Base-by-base conservation (phyloP, 2,329 filamentous ascomycete genomes). In the Mariannaea elegans region DNA sequence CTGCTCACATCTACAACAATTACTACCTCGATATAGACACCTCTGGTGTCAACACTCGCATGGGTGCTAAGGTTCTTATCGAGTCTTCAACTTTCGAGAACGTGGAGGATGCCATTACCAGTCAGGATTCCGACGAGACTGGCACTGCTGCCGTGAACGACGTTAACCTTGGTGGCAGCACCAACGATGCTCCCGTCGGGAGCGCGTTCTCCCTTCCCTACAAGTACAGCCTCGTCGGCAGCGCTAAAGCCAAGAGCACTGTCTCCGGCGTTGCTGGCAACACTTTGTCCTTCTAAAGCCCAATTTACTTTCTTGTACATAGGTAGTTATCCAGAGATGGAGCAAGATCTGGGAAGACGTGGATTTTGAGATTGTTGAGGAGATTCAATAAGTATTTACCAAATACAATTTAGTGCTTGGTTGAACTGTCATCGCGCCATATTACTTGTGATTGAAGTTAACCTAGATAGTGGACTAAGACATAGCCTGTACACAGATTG, bases 1-100 rank as follows among this genome's bases (percentile, higher is more conserved):
- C 85, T 36, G 86, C 65, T 54, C 88, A 91, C 76, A 73, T 82
- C 68, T 80, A 84, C 70, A 86, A 82, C 78, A 87, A 84, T 79
- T 71, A 69, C 64, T 81, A 79, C 73, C 77, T 77, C 70, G 73
- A 75, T 65, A 67, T 81, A 64, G 71, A 75, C 46, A 65, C 58
- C 44, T 77, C 74, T 44, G 81, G 82, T 45, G 80, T 88, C 77
- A 87, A 87, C 77, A 82, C 84, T 44, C 82, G 84, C 51, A 77
- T 82, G 66, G 81, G 80, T 13, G 84, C 85, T 12, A 78, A 88
- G 71, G 75, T 87, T 14, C 80, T 87, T 27, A 78, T 87, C 21
- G 82, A 88, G 76, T 85, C 83, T 50, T 81, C 82, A 58, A 75
- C 75, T 63, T 86, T 86, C 68, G 76, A 76, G 46, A 78, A 72